Evolutionary conservation across 345 rosid genomes (phyloP).

Genomic region (Eucalyptus guilfoylei): DNA sequence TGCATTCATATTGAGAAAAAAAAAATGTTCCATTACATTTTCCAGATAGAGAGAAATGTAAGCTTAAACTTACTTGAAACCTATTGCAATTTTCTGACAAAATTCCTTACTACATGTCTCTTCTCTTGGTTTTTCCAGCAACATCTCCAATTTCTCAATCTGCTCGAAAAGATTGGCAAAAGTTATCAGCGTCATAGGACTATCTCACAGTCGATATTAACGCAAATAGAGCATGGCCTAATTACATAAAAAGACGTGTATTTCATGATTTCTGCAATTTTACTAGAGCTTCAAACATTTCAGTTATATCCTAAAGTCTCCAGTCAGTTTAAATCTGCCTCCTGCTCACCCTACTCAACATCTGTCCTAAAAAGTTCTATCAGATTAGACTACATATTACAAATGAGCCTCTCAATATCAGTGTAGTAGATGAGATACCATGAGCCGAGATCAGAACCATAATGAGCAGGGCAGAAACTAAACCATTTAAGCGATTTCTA

Average conservation of each 20-base stretch:
- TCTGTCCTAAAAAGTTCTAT: not conserved
- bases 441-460: not conserved
- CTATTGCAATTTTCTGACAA: conserved; percentile 40
- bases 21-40: not conserved
- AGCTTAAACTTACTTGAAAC: conserved; percentile 35
- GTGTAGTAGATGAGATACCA: not conserved
- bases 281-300: not conserved
- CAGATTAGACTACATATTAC: not conserved
- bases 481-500: not conserved
- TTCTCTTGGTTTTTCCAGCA: conserved; percentile 13
- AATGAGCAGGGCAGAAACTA: not conserved
- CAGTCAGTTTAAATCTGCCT: not conserved
- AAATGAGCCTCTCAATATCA: not conserved
- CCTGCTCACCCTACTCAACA: not conserved
- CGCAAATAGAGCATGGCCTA: not conserved
- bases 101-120: conserved; percentile 26
- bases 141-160: conserved; percentile 52
- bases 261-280: not conserved
- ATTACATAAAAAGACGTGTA: not conserved
- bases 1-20: not conserved
- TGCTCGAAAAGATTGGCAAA: not conserved
- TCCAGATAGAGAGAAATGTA: not conserved
- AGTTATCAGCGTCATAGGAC: not conserved
- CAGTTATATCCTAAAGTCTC: not conserved
- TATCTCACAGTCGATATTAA: not conserved